Base-by-base conservation (phyloP, 495 filamentous ascomycete genomes). In the Pseudomonodictys pantanalensis region DNA sequence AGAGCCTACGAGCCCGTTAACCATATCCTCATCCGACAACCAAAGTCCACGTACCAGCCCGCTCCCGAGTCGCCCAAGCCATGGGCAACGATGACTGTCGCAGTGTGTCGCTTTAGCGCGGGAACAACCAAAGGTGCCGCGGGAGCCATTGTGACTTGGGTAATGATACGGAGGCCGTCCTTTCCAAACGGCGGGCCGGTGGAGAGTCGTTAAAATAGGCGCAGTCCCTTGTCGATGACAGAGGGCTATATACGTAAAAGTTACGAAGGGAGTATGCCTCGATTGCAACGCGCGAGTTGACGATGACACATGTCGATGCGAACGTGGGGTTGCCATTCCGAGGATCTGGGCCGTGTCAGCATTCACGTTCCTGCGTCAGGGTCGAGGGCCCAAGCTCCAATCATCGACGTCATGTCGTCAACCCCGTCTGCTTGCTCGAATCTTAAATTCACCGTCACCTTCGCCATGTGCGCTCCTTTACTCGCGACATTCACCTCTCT, bases 41-140 rank as follows among this genome's bases (percentile, higher is more conserved):
- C 5, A 23, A 5, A 9, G 24, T 15, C 11, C 38, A 24, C 4
- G 28, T 28, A 75, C 73, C 73, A 75, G 25, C 73, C 73, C 33
- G 69, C 70, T 33, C 73, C 85, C 83, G 72, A 87, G 68, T 96
- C 91, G 26, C 93, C 93, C 24, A 97, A 78, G 6, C 93, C 93
- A 68, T 98, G 93, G 43, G 90, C 79, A 75, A 95, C 89, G 68
- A 98, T 97, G 64, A 96, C 88, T 2, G 92, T 96, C 29, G 92
- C 90, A 38, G 93, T 97, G 71, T 97, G 92, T 66, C 84, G 87
- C 68, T 83, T 90, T 42, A 91, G 78, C n/a, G 93, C 91, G 15
- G 91, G 90, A 62, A 97, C 86, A 6, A 96, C 78, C 45, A 92
- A 77, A 7, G 88, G 84, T 60, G 77, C 78, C 54, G 72, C 69